Percentiles rank a stretch among this genome's conserved stretches.
These are phyloP conservation scores for Capsicum rhomboideum DNA, from an alignment of 257 asterid genomes.

Conservation along the genomic window DNA sequence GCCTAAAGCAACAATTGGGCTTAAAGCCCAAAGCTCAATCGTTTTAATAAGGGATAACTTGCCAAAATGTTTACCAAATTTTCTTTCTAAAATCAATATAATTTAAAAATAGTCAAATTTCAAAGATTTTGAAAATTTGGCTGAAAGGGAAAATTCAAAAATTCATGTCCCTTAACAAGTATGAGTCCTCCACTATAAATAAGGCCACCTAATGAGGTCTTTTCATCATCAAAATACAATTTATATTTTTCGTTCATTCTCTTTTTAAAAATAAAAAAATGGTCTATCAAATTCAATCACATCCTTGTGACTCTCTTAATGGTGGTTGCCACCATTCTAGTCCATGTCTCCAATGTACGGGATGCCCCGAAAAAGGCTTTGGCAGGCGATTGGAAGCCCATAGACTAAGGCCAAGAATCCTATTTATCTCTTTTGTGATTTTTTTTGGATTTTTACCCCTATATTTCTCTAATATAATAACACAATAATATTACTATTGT, in stretches of 20 bases:
- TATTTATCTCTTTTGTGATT: too few species aligned
- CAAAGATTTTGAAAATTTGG: too few species aligned
- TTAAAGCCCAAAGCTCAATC: too few species aligned
- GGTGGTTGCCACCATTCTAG: background rate
- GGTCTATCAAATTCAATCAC: slow-evolving; percentile 2
- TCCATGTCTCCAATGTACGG: background rate
- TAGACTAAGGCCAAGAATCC: too few species aligned
- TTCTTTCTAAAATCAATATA: too few species aligned
- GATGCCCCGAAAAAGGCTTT: background rate
- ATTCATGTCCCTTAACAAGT: background rate
- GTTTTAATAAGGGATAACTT: too few species aligned
- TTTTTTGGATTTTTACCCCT: too few species aligned
- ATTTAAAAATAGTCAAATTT: too few species aligned
- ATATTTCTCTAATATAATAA: too few species aligned
- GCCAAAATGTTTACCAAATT: too few species aligned
- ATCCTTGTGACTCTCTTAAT: background rate
- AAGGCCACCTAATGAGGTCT: background rate
- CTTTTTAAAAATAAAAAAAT: background rate
- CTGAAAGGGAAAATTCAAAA: background rate
- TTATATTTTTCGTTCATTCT: background rate
- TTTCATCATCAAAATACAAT: background rate
- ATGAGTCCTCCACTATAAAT: background rate
- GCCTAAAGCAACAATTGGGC: too few species aligned
- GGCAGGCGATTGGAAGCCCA: slow-evolving; percentile 7
- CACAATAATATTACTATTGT: too few species aligned